phyloP scores from a whole-genome alignment of 805 yeast genomes.

The Suhomyces kilbournensis region DNA sequence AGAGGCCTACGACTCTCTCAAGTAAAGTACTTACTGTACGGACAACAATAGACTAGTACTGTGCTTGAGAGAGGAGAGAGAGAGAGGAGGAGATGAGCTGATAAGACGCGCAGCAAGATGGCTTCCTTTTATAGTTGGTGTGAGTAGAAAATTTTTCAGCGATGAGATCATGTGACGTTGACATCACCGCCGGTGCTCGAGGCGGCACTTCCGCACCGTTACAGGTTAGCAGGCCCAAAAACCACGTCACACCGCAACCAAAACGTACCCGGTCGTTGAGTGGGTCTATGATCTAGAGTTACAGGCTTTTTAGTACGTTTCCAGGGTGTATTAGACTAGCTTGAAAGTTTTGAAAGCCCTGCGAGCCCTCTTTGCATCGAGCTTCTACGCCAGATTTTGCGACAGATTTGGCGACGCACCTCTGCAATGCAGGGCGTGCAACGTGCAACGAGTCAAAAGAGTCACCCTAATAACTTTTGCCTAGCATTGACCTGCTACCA shows the following conservation, averaged over 20 bases:
- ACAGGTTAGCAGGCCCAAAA: too few relatives aligned
- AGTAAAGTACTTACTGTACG: conserved; percentile 8
- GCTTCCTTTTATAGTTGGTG: conserved; percentile 6
- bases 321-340: too few relatives aligned
- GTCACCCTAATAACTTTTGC: background rate
- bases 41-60: conserved; percentile 1
- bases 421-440: background rate
- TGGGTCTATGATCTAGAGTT: too few relatives aligned
- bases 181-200: conserved; percentile 2
- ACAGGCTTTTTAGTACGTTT: too few relatives aligned
- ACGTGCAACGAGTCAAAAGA: background rate
- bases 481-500: too few relatives aligned
- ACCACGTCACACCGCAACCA: too few relatives aligned
- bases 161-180: background rate
- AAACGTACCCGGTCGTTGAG: too few relatives aligned
- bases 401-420: too few relatives aligned
- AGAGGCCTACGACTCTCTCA: conserved; percentile 4
- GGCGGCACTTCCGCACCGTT: background rate
- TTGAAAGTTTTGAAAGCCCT: too few relatives aligned
- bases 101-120: conserved; percentile 5
- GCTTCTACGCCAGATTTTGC: too few relatives aligned
- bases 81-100: conserved; percentile 8
- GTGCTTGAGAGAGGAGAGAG: conserved; percentile 35
- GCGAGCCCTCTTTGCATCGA: too few relatives aligned
- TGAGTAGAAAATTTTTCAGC: conserved; percentile 1